A percentile compares a stretch with the other conserved stretches of the same genome.
These are phyloP conservation scores for Phytomonas sp. DNA, from an alignment of 208 protist genomes.

Conservation along the genomic window DNA sequence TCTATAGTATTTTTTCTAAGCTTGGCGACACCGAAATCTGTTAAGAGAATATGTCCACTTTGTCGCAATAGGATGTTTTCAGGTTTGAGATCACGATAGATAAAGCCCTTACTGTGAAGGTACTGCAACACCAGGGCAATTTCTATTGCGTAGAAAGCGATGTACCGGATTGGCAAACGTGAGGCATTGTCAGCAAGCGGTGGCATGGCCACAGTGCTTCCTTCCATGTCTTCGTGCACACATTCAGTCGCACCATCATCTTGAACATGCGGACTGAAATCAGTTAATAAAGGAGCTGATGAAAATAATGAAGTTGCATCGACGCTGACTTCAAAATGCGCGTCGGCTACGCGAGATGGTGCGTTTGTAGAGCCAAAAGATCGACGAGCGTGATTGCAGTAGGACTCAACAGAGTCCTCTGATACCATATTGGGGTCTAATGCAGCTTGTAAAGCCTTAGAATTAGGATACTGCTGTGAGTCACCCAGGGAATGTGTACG, in stretches of 20 bases:
- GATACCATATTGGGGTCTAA: not conserved
- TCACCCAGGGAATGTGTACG: not conserved
- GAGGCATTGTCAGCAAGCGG: constrained; percentile 34
- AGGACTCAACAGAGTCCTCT: not conserved
- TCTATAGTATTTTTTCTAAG: constrained; percentile 40
- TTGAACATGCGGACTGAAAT: not conserved
- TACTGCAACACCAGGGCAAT: constrained; percentile 85
- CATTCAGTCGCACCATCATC: not conserved
- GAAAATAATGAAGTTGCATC: not conserved
- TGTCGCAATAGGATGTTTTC: constrained; percentile 91
- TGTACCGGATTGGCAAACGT: constrained; percentile 57
- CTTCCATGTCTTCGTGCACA: not conserved
- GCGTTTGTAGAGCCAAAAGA: not conserved
- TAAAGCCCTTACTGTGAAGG: constrained; percentile 78
- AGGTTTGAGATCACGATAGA: constrained; percentile 92
- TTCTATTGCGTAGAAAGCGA: constrained; percentile 88
- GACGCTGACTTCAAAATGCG: not conserved
- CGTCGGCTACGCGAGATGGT: not conserved
- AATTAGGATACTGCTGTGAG: not conserved
- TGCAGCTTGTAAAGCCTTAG: not conserved
- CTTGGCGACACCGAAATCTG: constrained; percentile 95
- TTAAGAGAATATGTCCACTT: constrained; percentile 90
- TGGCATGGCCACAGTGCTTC: not conserved
- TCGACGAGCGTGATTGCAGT: not conserved
- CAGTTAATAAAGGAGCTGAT: not conserved